Conservation (phyloP, 495 filamentous ascomycete species). For the Terfezia boudieri region DNA sequence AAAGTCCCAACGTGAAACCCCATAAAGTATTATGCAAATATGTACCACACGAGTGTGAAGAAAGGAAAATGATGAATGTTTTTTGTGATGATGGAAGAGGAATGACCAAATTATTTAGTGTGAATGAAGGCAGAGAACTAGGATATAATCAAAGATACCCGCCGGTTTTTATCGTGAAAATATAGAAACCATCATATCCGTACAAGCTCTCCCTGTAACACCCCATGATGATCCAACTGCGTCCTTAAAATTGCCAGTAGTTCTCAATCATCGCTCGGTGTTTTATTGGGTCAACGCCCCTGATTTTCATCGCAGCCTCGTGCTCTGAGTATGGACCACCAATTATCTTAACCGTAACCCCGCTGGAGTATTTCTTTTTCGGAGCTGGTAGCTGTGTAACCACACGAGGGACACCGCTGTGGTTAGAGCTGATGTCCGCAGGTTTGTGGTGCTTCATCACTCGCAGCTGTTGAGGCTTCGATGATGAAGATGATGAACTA, state of each 20-base stretch:
- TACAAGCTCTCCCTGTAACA: no score
- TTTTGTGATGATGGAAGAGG: no score
- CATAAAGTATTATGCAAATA: no score
- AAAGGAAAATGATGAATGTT: no score
- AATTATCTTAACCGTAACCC: background rate
- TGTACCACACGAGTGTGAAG: no score
- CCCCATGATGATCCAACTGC: no score
- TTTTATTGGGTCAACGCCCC: background rate
- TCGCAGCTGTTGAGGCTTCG: background rate
- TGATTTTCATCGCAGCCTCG: background rate
- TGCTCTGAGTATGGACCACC: background rate
- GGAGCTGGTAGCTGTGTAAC: background rate
- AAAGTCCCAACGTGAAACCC: no score
- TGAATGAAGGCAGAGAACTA: no score
- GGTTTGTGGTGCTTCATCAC: background rate
- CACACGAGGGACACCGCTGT: background rate
- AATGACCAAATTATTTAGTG: no score
- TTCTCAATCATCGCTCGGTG: background rate
- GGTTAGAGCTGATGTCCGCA: background rate
- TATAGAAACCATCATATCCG: no score
- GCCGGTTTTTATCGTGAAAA: no score
- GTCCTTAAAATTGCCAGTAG: background rate
- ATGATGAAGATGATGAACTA: background rate
- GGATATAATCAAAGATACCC: no score
- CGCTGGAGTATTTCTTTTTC: background rate